A percentile compares a stretch with the other conserved stretches of the same genome.
phyloP scores from a whole-genome alignment of 352 stramenopile species.

The Phytophthora pseudosyringae region DNA sequence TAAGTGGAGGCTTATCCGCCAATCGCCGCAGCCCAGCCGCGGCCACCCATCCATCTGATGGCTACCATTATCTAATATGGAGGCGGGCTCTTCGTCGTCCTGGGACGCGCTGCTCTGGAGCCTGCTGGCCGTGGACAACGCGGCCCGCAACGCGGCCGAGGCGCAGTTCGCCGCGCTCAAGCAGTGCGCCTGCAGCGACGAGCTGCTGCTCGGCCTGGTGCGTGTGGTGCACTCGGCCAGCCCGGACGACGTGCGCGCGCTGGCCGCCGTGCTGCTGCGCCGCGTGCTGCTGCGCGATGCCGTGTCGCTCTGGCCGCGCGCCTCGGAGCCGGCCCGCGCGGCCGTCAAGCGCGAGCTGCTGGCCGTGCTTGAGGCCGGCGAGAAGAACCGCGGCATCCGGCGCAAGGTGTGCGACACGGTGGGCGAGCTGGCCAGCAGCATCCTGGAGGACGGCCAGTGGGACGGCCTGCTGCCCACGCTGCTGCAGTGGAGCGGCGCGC shows the following conservation, averaged over 20 bases:
- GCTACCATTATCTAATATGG: constrained; percentile 13
- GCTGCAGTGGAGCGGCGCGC: constrained; percentile 60
- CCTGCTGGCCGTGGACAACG: constrained; percentile 78
- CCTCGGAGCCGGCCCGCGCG: constrained; percentile 47
- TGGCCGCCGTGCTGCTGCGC: constrained; percentile 78
- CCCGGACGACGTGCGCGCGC: constrained; percentile 70
- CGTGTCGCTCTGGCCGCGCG: constrained; percentile 79
- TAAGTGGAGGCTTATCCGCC: constrained; percentile 1
- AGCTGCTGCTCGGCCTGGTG: constrained; percentile 61
- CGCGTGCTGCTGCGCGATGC: constrained; percentile 80
- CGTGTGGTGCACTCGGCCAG: constrained; percentile 62
- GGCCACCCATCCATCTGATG: constrained; percentile 15
- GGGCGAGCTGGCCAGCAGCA: constrained; percentile 77
- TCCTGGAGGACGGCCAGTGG: constrained; percentile 85
- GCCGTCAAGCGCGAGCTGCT: constrained; percentile 72
- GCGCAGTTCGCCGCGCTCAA: constrained; percentile 67
- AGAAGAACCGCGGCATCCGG: constrained; percentile 79
- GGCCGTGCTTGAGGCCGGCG: constrained; percentile 55
- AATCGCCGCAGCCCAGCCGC: not conserved
- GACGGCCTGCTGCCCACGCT: constrained; percentile 74
- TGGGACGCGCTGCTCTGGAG: constrained; percentile 78
- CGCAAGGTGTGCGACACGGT: constrained; percentile 88
- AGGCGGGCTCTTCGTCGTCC: constrained; percentile 21
- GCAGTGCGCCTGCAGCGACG: constrained; percentile 55
- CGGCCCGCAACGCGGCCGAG: constrained; percentile 71